phyloP scores from a whole-genome alignment of 139 green algal genomes.

The Micractinium conductrix region DNA sequence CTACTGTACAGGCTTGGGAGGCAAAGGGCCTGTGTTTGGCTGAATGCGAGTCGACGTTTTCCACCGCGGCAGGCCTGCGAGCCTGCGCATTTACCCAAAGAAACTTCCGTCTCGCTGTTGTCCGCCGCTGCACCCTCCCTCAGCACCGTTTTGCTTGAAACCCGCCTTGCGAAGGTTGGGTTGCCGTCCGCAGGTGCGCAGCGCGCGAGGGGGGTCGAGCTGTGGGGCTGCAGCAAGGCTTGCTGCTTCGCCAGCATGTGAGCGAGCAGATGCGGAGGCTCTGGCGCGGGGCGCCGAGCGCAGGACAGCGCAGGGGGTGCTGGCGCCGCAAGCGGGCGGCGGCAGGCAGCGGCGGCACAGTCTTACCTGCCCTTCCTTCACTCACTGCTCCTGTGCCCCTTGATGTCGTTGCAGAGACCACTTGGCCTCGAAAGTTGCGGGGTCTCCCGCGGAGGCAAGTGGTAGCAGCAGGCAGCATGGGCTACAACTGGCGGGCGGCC shows the following conservation, averaged over 20 bases:
- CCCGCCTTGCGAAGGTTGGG: too few relatives aligned
- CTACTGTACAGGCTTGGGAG: too few relatives aligned
- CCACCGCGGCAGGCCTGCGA: too few relatives aligned
- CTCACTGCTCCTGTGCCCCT: neutral
- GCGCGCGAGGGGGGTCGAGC: neutral
- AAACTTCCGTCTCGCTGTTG: too few relatives aligned
- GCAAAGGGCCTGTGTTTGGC: too few relatives aligned
- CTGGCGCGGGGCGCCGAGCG: too few relatives aligned
- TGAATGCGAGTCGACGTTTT: too few relatives aligned
- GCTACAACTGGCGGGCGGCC: conserved; percentile 38
- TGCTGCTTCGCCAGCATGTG: neutral
- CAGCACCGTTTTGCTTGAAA: too few relatives aligned
- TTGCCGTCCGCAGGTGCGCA: neutral
- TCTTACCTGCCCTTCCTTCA: neutral
- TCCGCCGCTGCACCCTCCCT: too few relatives aligned
- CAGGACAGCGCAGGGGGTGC: too few relatives aligned
- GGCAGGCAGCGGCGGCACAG: neutral
- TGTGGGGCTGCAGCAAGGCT: neutral
- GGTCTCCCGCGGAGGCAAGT: neutral
- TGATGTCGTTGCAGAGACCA: neutral
- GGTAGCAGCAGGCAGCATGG: conserved; percentile 31
- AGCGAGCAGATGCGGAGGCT: neutral
- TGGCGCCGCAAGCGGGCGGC: neutral
- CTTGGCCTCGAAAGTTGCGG: too few relatives aligned
- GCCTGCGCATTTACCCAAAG: too few relatives aligned